Evolutionary conservation across 495 filamentous ascomycete species (phyloP).

Genomic region (Lasiosphaeriaceae sp.): DNA sequence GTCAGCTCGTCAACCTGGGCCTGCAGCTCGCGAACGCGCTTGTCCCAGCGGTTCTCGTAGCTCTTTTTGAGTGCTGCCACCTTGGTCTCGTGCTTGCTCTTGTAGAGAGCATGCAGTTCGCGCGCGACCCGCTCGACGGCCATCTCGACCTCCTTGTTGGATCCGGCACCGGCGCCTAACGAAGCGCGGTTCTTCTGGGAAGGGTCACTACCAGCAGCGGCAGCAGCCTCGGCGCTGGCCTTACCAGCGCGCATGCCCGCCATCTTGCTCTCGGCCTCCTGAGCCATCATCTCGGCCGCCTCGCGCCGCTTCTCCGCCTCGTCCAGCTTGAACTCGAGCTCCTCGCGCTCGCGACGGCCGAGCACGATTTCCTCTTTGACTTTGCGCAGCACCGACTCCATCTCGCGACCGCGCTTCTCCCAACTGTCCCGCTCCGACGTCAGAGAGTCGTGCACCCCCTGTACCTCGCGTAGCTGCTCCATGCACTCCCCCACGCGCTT

Average conservation of each 20-base stretch:
- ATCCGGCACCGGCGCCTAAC: constrained; percentile 16
- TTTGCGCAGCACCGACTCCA: constrained; percentile 73
- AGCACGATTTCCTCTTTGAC: constrained; percentile 78
- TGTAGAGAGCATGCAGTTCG: constrained; percentile 91
- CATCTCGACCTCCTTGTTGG: constrained; percentile 63
- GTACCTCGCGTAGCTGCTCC: constrained; percentile 74
- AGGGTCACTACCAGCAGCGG: not conserved
- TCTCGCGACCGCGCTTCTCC: constrained; percentile 78
- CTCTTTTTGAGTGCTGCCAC: constrained; percentile 91
- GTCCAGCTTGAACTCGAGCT: constrained; percentile 63
- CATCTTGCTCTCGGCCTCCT: constrained; percentile 71
- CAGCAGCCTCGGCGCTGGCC: constrained; percentile 34
- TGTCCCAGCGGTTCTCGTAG: constrained; percentile 86
- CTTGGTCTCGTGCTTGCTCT: constrained; percentile 93
- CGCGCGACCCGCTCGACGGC: constrained; percentile 88
- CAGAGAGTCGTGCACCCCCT: constrained; percentile 60
- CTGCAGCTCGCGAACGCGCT: constrained; percentile 74
- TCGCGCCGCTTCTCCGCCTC: constrained; percentile 71
- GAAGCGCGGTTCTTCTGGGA: not conserved
- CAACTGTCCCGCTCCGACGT: constrained; percentile 76
- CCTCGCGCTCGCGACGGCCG: constrained; percentile 70
- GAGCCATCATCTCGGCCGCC: constrained; percentile 57
- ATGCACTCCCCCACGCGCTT: constrained; percentile 81
- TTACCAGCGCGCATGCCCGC: constrained; percentile 58
- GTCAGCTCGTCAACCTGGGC: constrained; percentile 59